Evolutionary conservation across 2,329 filamentous ascomycete species (phyloP).

Genomic region (Verticillium zaregamsianum): DNA sequence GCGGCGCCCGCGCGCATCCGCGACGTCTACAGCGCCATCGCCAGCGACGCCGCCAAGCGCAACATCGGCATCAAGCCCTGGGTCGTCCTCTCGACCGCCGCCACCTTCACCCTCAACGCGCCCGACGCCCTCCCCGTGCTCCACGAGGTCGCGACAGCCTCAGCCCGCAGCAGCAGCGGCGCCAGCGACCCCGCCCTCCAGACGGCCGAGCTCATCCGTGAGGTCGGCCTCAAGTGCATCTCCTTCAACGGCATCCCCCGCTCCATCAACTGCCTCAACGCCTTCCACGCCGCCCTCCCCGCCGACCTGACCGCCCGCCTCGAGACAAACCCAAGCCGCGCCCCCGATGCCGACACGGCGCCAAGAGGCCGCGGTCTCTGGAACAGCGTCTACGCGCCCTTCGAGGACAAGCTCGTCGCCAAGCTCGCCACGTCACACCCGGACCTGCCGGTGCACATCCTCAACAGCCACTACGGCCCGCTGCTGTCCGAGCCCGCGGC

Average conservation of each 20-base stretch:
- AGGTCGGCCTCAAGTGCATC: conserved; percentile 73
- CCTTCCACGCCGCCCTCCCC: conserved; percentile 63
- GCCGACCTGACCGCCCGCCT: conserved; percentile 48
- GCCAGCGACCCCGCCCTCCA: conserved; percentile 28
- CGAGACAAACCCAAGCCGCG: conserved; percentile 51
- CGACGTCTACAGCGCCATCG: conserved; percentile 61
- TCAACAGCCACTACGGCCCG: conserved; percentile 69
- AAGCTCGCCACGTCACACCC: conserved; percentile 75
- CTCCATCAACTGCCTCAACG: conserved; percentile 76
- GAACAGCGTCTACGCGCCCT: conserved; percentile 73
- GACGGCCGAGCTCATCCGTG: conserved; percentile 68
- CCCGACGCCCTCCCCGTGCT: conserved; percentile 68
- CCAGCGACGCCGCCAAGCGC: conserved; percentile 56
- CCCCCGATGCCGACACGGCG: conserved; percentile 48
- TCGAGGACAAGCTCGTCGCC: conserved; percentile 65
- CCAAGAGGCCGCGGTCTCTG: conserved; percentile 64
- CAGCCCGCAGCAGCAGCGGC: conserved; percentile 11
- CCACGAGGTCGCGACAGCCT: conserved; percentile 44
- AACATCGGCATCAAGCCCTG: conserved; percentile 61
- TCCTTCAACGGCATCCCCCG: conserved; percentile 79
- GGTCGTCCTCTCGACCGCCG: conserved; percentile 69
- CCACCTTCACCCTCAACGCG: conserved; percentile 83
- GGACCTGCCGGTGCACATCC: conserved; percentile 76
- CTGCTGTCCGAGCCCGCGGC: conserved; percentile 65
- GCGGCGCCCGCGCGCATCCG: conserved; percentile 60